These are phyloP conservation scores for Heimioporus sp. DNA, from an alignment of 768 basidiomycete species.

Conservation along the genomic window DNA sequence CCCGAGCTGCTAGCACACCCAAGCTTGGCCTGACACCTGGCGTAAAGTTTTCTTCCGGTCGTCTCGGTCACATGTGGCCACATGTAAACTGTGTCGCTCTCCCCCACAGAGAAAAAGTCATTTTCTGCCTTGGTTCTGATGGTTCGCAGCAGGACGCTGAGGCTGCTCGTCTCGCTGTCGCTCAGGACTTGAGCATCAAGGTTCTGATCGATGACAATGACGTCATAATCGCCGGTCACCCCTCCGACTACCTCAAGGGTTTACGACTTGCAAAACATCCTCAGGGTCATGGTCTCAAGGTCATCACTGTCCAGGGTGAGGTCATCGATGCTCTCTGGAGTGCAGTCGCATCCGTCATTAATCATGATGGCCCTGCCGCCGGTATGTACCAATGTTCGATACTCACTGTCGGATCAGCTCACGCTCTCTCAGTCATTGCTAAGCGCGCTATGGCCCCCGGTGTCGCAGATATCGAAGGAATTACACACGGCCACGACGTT, in stretches of 20 bases:
- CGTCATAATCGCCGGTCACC: constrained; percentile 90
- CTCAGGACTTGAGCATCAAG: constrained; percentile 80
- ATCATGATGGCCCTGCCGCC: constrained; percentile 73
- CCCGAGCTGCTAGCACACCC: constrained; percentile 88
- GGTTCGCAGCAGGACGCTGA: constrained; percentile 92
- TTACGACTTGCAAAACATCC: constrained; percentile 66
- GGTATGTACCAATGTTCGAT: constrained; percentile 37
- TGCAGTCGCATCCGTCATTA: constrained; percentile 54
- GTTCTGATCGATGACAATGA: constrained; percentile 88
- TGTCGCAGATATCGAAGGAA: constrained; percentile 75
- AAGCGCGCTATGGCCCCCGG: constrained; percentile 72
- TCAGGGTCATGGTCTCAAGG: constrained; percentile 82
- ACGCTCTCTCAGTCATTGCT: constrained; percentile 49
- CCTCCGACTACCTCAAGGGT: constrained; percentile 81
- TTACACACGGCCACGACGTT: constrained; percentile 79
- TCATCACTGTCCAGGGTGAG: constrained; percentile 72
- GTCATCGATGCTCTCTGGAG: constrained; percentile 77
- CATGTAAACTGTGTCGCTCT: constrained; percentile 83
- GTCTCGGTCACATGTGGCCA: constrained; percentile 90
- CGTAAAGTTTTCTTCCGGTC: constrained; percentile 91
- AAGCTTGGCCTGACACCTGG: constrained; percentile 91
- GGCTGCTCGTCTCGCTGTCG: constrained; percentile 84
- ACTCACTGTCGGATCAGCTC: background rate
- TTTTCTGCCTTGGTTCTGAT: constrained; percentile 86
- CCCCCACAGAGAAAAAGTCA: constrained; percentile 71